Conservation (phyloP, 495 filamentous ascomycete genomes). For the Oidiodendron maius region DNA sequence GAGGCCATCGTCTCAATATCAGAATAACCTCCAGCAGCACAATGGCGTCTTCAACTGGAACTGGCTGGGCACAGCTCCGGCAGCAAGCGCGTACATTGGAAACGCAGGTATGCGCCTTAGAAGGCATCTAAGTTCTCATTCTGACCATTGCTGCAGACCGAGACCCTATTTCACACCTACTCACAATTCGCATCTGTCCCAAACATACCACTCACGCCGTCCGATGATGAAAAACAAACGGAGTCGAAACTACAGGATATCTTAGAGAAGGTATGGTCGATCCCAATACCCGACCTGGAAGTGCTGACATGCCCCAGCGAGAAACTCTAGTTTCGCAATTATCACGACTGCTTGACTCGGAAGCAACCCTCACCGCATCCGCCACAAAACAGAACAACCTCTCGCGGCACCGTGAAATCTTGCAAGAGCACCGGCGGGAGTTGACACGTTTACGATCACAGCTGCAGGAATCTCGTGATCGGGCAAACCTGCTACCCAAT, state of each 20-base stretch:
- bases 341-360: conserved; percentile 84
- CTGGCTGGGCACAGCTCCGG: conserved; percentile 91
- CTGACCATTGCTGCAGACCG: conserved; percentile 57
- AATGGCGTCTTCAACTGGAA: conserved; percentile 53
- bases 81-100: conserved; percentile 89
- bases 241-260: conserved; percentile 82
- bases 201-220: conserved; percentile 74
- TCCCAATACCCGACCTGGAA: not conserved
- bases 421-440: conserved; percentile 80
- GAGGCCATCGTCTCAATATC: not conserved
- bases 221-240: conserved; percentile 74
- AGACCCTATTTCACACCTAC: conserved; percentile 89
- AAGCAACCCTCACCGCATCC: conserved; percentile 81
- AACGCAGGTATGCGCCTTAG: conserved; percentile 64
- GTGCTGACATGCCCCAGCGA: conserved; percentile 47
- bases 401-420: conserved; percentile 82
- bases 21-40: not conserved
- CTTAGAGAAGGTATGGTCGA: conserved; percentile 60
- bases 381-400: conserved; percentile 94
- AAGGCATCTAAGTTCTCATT: not conserved
- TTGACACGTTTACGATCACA: conserved; percentile 61
- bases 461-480: conserved; percentile 70
- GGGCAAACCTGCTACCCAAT: conserved; percentile 84
- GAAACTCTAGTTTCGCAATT: conserved; percentile 79
- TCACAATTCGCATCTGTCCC: conserved; percentile 84